phyloP scores from a whole-genome alignment of 1,139 yeast genomes.

The Candida smagusa region DNA sequence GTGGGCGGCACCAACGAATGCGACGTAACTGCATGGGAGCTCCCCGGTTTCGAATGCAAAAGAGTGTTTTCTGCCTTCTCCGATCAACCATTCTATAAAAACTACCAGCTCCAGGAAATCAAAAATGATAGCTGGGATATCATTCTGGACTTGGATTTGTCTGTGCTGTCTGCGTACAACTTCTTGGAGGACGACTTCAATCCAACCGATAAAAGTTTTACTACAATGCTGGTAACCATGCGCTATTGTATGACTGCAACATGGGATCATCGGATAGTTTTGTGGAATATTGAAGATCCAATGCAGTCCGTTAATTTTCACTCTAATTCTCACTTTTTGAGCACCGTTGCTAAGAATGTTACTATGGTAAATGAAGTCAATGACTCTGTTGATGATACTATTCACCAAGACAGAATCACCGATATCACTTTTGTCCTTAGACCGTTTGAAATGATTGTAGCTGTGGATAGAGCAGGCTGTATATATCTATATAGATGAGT shows the following conservation, averaged over 20 bases:
- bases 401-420: conserved; percentile 48
- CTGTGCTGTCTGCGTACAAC: conserved; percentile 9
- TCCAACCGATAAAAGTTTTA: conserved; percentile 12
- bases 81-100: conserved; percentile 29
- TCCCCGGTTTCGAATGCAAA: conserved; percentile 61
- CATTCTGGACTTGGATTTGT: conserved; percentile 10
- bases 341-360: background rate
- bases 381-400: conserved; percentile 4
- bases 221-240: conserved; percentile 11
- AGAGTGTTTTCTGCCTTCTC: conserved; percentile 45
- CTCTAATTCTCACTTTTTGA: conserved; percentile 10
- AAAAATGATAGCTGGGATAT: conserved; percentile 20
- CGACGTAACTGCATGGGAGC: conserved; percentile 74
- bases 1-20: conserved; percentile 64
- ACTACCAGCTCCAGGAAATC: conserved; percentile 30
- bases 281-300: conserved; percentile 31
- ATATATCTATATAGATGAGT: conserved; percentile 52
- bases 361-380: conserved; percentile 10
- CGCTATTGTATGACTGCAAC: conserved; percentile 27
- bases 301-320: conserved; percentile 24
- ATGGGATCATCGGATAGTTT: conserved; percentile 23
- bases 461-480: conserved; percentile 62
- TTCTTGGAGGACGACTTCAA: conserved; percentile 8
- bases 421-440: conserved; percentile 42
- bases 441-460: conserved; percentile 61